A percentile compares a stretch with the other conserved stretches of the same genome.
These are phyloP conservation scores for Chenopodium berlandieri DNA, from an alignment of 148 eudicot species.

Conservation along the genomic window DNA sequence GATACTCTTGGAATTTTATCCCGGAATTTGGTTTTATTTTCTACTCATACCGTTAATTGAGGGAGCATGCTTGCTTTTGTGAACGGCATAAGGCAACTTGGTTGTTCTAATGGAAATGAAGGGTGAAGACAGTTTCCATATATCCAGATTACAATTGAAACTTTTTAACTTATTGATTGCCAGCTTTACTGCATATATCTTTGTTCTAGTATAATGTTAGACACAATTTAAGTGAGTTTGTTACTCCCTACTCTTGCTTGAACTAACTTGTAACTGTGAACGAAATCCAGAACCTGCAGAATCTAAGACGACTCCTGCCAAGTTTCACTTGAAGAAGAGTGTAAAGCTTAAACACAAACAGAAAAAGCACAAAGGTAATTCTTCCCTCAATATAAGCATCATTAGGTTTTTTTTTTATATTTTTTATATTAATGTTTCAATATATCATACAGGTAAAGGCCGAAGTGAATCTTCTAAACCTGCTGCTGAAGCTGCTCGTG, in stretches of 20 bases:
- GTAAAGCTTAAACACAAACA: slow-evolving; percentile 54
- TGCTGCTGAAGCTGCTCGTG: slow-evolving; percentile 25
- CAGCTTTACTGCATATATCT: neutral
- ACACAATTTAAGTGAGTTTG: neutral
- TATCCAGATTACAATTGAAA: neutral
- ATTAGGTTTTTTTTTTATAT: neutral
- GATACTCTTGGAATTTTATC: neutral
- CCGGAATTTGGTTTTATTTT: neutral
- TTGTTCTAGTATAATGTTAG: neutral
- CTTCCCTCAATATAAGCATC: neutral
- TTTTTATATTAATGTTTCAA: neutral
- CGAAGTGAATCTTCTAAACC: slow-evolving; percentile 30
- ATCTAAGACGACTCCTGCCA: slow-evolving; percentile 38
- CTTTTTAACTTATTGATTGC: neutral
- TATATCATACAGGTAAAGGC: slow-evolving; percentile 40
- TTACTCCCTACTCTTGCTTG: neutral
- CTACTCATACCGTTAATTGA: too few species aligned
- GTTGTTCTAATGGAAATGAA: neutral
- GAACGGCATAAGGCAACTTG: too few species aligned
- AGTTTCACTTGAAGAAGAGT: slow-evolving; percentile 72
- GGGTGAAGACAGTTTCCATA: neutral
- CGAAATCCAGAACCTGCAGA: slow-evolving; percentile 45
- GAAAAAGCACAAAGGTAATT: slow-evolving; percentile 56
- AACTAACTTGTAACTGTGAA: slow-evolving; percentile 6
- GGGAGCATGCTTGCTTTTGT: neutral